A percentile compares a stretch with the other conserved stretches of the same genome.
Conservation (phyloP, 345 rosid genomes). For the Euphorbia lathyris region DNA sequence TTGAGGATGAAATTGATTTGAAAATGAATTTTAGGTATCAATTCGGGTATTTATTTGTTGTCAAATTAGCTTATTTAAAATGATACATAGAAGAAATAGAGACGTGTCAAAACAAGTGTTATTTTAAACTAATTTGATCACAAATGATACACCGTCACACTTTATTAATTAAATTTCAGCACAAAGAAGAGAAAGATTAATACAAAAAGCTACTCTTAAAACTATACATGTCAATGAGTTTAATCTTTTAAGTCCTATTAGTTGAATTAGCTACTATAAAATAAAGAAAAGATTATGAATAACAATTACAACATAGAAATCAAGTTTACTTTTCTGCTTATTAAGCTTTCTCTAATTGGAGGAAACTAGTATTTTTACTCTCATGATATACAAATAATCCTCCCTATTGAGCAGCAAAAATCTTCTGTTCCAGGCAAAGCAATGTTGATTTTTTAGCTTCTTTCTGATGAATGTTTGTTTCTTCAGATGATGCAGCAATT, state of each 20-base stretch:
- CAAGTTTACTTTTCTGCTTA: slow-evolving; percentile 17
- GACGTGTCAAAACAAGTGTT: no score
- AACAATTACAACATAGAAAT: slow-evolving; percentile 9
- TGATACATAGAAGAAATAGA: no score
- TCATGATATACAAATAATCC: slow-evolving; percentile 14
- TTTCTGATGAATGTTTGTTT: not conserved
- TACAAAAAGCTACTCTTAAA: no score
- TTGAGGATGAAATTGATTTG: no score
- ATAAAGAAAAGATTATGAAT: not conserved
- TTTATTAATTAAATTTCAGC: no score
- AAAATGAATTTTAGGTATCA: no score
- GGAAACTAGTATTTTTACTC: not conserved
- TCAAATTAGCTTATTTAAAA: no score
- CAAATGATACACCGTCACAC: no score
- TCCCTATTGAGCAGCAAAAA: slow-evolving; percentile 18
- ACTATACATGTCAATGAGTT: not conserved
- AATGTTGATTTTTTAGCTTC: not conserved
- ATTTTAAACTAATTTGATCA: no score
- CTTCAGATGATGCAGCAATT: not conserved
- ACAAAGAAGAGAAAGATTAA: no score
- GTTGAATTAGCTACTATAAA: not conserved
- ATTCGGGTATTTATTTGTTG: no score
- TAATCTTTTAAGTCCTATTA: not conserved
- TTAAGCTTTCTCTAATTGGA: slow-evolving; percentile 10
- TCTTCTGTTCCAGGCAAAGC: not conserved